Base-by-base conservation (phyloP, 2,329 filamentous ascomycete genomes). In the Aspergillus bombycis region DNA sequence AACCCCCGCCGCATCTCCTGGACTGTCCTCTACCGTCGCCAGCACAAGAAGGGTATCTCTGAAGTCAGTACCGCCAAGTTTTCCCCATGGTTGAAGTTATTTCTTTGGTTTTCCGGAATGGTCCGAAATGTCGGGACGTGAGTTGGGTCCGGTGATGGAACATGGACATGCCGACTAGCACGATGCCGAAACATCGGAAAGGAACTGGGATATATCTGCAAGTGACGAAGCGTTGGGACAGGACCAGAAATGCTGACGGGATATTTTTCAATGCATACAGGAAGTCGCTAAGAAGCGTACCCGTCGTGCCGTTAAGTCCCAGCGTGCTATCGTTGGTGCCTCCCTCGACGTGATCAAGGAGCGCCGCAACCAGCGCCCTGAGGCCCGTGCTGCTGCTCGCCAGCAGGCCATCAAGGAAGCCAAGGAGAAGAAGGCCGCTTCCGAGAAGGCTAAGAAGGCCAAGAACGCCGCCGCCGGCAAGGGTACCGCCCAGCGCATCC, bases 41-140 rank as follows among this genome's bases (percentile, higher is more conserved):
- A 96, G 87, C 94, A 97, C 91, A 95, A 94, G 89, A 99, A 99
- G 93, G 95, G 95, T 91, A 96, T 98, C 86, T 96, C 94, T 88
- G 95, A 99, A 94, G 95, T 98, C 91, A 86, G 91, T 82, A 71
- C 64, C 68, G 70, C 67, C 70, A 69, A 60, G 4, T 16, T 48
- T 60, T 67, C 65, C 57, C 66, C 46, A 61, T 62, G 61, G 57
- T 64, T 69, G 19, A 48, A 63, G 61, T 58, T 64, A 67, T 41
- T 67, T 68, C 70, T 70, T 64, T 66, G 58, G 61, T 65, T 57
- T 63, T 56, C 65, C 48, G 58, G 60, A 62, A 63, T 28, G 60
- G 59, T 32, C 52, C 57, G 60, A 62, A 62, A 34, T 59, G 58
- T 26, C 48, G 28, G 28, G 45, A 48, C 45, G 14, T 23, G 45